Evolutionary conservation across 805 yeast species (phyloP).

Genomic region (Phaffomyces thermotolerans): DNA sequence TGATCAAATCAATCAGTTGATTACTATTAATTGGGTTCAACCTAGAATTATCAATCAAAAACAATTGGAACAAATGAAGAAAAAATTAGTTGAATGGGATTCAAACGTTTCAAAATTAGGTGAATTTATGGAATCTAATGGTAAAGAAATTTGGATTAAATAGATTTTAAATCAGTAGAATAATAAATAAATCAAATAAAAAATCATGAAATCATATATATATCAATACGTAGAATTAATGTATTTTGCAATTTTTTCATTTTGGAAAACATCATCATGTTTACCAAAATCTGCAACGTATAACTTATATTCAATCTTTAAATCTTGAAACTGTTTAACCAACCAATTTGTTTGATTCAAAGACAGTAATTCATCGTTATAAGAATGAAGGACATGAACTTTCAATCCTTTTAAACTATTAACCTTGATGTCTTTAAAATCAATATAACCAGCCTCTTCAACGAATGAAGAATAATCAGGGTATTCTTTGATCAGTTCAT

Average conservation of each 20-base stretch:
- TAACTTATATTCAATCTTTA: slow-evolving; percentile 14
- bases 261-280: slow-evolving; percentile 59
- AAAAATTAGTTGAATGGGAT: slow-evolving; percentile 74
- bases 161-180: too few relatives aligned
- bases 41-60: slow-evolving; percentile 82
- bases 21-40: slow-evolving; percentile 89
- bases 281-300: slow-evolving; percentile 40
- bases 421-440: slow-evolving; percentile 9
- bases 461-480: slow-evolving; percentile 53
- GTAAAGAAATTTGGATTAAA: slow-evolving; percentile 58
- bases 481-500: slow-evolving; percentile 48
- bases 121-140: slow-evolving; percentile 50
- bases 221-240: slow-evolving; percentile 14
- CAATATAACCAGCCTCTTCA: slow-evolving; percentile 43
- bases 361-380: slow-evolving; percentile 57
- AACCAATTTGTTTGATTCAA: slow-evolving; percentile 41
- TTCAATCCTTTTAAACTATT: slow-evolving; percentile 4
- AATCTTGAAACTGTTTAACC: slow-evolving; percentile 25
- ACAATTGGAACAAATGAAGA: slow-evolving; percentile 73
- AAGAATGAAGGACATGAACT: slow-evolving; percentile 49
- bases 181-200: background rate
- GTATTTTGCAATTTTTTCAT: slow-evolving; percentile 31
- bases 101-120: slow-evolving; percentile 61
- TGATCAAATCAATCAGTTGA: slow-evolving; percentile 75
- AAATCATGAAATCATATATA: background rate